phyloP scores from a whole-genome alignment of 2,329 filamentous ascomycete species.

The Verticillium longisporum region DNA sequence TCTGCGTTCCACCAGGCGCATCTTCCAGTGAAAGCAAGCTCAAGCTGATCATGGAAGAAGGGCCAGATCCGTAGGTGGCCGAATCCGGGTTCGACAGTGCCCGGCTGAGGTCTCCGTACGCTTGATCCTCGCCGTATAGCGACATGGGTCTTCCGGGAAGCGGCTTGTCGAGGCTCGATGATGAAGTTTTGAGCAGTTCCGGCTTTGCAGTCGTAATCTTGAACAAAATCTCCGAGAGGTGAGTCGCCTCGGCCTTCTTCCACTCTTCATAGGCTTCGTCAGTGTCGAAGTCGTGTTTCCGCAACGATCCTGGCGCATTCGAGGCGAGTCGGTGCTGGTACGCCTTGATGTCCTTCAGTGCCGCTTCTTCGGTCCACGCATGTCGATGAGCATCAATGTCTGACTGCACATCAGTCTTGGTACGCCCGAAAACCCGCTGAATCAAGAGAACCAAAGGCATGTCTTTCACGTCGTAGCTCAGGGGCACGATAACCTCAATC shows the following conservation, averaged over 20 bases:
- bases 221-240: slow-evolving; percentile 88
- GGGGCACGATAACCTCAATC: slow-evolving; percentile 73
- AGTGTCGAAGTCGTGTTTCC: slow-evolving; percentile 79
- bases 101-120: slow-evolving; percentile 46
- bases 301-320: slow-evolving; percentile 69
- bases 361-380: slow-evolving; percentile 86
- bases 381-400: slow-evolving; percentile 79
- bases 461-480: slow-evolving; percentile 91
- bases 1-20: slow-evolving; percentile 41
- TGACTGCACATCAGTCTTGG: slow-evolving; percentile 71
- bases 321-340: slow-evolving; percentile 87
- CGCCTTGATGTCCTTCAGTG: slow-evolving; percentile 82
- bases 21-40: slow-evolving; percentile 57
- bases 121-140: slow-evolving; percentile 39
- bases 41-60: slow-evolving; percentile 57
- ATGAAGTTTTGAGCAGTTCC: slow-evolving; percentile 72
- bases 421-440: slow-evolving; percentile 76
- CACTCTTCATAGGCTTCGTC: slow-evolving; percentile 84
- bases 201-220: slow-evolving; percentile 83
- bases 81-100: slow-evolving; percentile 41
- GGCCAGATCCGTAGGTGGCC: slow-evolving; percentile 47
- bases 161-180: slow-evolving; percentile 37
- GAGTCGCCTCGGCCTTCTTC: slow-evolving; percentile 83
- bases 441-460: slow-evolving; percentile 92
- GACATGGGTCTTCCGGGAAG: slow-evolving; percentile 36